These are phyloP conservation scores for Saccharomyces pastorianus DNA, from an alignment of 1,139 yeast genomes.

Conservation along the genomic window DNA sequence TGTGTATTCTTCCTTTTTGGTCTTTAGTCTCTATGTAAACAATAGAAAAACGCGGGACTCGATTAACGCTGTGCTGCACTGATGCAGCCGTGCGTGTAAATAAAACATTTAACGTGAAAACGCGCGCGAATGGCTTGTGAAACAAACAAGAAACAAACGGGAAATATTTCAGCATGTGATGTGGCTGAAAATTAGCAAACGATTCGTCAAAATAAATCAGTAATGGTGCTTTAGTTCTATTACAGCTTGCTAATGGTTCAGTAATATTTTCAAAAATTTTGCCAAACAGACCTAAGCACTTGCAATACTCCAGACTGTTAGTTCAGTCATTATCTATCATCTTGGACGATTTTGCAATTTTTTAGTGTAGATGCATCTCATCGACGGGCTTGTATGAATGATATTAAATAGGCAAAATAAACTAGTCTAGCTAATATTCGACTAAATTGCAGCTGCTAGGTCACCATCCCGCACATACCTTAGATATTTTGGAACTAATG, in stretches of 20 bases:
- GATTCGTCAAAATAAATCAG: too few relatives aligned
- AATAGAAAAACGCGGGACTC: not conserved
- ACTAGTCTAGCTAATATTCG: not conserved
- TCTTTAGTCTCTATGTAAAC: not conserved
- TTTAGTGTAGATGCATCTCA: not conserved
- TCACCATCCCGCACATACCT: not conserved
- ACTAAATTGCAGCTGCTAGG: not conserved
- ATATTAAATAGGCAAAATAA: not conserved
- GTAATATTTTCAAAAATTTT: too few relatives aligned
- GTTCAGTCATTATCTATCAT: not conserved
- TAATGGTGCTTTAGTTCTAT: not conserved
- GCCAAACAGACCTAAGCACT: not conserved
- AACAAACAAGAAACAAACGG: not conserved
- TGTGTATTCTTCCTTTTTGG: not conserved
- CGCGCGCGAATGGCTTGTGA: not conserved
- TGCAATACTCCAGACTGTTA: not conserved
- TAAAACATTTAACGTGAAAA: not conserved
- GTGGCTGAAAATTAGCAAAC: not conserved
- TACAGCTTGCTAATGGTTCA: not conserved
- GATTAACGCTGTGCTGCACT: not conserved
- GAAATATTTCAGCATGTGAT: not conserved
- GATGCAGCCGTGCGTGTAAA: conserved; percentile 1
- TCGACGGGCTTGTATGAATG: not conserved
- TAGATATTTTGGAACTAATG: not conserved
- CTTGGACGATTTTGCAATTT: not conserved